Percentiles rank a stretch among this genome's conserved stretches.
phyloP scores from a whole-genome alignment of 2,329 filamentous ascomycete species.

The Botrytis cinerea region DNA sequence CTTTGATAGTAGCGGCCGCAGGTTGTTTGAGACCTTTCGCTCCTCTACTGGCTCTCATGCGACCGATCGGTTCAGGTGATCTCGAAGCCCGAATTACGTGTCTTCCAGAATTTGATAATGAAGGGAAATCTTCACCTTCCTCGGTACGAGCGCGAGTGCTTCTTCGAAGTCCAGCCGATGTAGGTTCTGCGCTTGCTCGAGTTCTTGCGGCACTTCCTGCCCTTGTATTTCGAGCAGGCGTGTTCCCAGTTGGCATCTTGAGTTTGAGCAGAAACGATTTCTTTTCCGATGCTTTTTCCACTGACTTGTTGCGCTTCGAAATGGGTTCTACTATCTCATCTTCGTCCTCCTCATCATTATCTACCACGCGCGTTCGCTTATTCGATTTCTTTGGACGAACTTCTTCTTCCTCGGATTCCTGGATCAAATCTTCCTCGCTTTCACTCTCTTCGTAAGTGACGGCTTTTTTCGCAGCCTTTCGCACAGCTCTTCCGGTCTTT shows the following conservation, averaged over 20 bases:
- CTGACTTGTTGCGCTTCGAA: slow-evolving; percentile 19
- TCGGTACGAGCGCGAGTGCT: slow-evolving; percentile 40
- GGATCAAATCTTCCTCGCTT: slow-evolving; percentile 43
- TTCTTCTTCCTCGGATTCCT: slow-evolving; percentile 36
- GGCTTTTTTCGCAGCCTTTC: slow-evolving; percentile 50
- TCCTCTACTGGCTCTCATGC: slow-evolving; percentile 36
- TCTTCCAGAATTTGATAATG: slow-evolving; percentile 62
- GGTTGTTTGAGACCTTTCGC: slow-evolving; percentile 40
- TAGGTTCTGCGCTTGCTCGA: slow-evolving; percentile 35
- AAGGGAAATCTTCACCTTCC: slow-evolving; percentile 59
- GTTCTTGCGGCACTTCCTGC: slow-evolving; percentile 38
- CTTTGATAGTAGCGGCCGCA: slow-evolving; percentile 39
- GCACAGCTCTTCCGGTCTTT: slow-evolving; percentile 50
- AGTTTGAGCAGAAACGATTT: slow-evolving; percentile 37
- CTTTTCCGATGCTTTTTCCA: slow-evolving; percentile 8
- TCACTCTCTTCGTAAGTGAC: slow-evolving; percentile 53
- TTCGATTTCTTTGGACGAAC: slow-evolving; percentile 31
- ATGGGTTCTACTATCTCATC: slow-evolving; percentile 29
- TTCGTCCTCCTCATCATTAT: slow-evolving; percentile 35
- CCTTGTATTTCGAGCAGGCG: slow-evolving; percentile 34
- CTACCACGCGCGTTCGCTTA: slow-evolving; percentile 33
- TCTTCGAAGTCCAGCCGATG: slow-evolving; percentile 36
- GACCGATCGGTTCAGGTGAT: slow-evolving; percentile 55
- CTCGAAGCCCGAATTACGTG: slow-evolving; percentile 55
- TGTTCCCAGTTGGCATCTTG: slow-evolving; percentile 33